Evolutionary conservation across 2,329 filamentous ascomycete species (phyloP), one percentile per base, ranked within the genome.

Genomic region (Ceratocystis papillata): DNA sequence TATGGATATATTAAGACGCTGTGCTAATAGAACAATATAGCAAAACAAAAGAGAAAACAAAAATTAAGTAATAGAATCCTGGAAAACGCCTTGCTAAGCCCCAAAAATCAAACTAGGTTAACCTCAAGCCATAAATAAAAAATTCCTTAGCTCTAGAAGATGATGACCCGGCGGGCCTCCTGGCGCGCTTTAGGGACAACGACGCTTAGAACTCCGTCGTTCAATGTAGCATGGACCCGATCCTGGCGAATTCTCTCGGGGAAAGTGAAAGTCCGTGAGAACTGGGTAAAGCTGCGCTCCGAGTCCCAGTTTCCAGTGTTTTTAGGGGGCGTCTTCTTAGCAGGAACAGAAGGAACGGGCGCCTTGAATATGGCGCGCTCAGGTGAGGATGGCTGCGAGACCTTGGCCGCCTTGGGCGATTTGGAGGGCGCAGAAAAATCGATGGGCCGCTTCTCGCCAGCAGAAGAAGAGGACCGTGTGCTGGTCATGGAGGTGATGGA

Each of bases 261-360:
- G 77, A 89, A 89, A 73, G 78, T 82, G 77, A 89, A 89, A 67
- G 79, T 83, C 69, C 87, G 82, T 62, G 82, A 79, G 76, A 89
- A 90, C 70, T 85, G 80, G 73, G 86, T 86, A 66, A 86, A 77
- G 68, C 79, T 81, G 70, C 85, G 84, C 77, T 89, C 86, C 30
- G 61, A 46, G 30, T 37, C 50, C 64, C 65, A 67, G 66, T 70
- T 50, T 30, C 28, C 46, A 7, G 28, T 37, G 17, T 65, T 30
- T 8, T 61, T n/a, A 20, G 64, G 22, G 20, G 20, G 10, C 20
- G 59, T 45, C 10, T 50, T 48, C 33, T 59, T 33, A 20, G 44
- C 10, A 1, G 55, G 3, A 10, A 22, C 44, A 7, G 41, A 17
- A 37, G 64, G 30, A 50, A 10, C n/a, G 1, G 55, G 0, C 15